Evolutionary conservation across 495 filamentous ascomycete species (phyloP).

Genomic region (Penicillium paxilli): DNA sequence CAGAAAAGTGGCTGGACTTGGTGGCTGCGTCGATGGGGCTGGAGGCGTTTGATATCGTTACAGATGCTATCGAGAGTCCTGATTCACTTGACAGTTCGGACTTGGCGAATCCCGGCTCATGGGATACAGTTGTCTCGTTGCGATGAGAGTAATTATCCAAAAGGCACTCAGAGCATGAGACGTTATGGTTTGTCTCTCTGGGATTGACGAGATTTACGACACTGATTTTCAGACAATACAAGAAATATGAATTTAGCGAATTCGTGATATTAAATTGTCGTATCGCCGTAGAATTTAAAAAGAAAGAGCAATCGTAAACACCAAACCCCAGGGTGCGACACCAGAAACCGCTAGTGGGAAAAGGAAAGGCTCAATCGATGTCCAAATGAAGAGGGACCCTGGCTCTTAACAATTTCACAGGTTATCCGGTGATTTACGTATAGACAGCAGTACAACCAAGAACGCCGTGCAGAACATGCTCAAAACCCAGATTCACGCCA

Average conservation of each 20-base stretch:
- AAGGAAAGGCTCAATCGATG: background rate
- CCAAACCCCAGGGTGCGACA: constrained; percentile 9
- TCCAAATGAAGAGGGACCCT: constrained; percentile 1
- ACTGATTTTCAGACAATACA: background rate
- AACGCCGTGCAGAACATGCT: constrained; percentile 27
- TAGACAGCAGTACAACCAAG: constrained; percentile 14
- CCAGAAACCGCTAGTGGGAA: background rate
- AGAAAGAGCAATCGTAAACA: constrained; percentile 12
- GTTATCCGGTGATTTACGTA: constrained; percentile 6
- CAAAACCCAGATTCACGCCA: constrained; percentile 15
- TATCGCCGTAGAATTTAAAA: constrained; percentile 25
- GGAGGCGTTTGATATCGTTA: constrained; percentile 19
- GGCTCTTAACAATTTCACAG: constrained; percentile 2
- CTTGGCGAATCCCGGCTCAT: background rate
- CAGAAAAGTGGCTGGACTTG: constrained; percentile 21
- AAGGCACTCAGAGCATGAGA: background rate
- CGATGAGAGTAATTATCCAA: background rate
- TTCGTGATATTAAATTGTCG: constrained; percentile 18
- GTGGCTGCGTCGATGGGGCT: constrained; percentile 27
- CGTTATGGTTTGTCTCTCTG: background rate
- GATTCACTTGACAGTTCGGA: background rate
- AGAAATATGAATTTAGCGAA: constrained; percentile 3
- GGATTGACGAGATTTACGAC: background rate
- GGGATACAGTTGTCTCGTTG: background rate
- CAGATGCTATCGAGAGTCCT: background rate